These are phyloP conservation scores for Carex pumila DNA, from an alignment of 176 grass and related monocot species.

Conservation along the genomic window DNA sequence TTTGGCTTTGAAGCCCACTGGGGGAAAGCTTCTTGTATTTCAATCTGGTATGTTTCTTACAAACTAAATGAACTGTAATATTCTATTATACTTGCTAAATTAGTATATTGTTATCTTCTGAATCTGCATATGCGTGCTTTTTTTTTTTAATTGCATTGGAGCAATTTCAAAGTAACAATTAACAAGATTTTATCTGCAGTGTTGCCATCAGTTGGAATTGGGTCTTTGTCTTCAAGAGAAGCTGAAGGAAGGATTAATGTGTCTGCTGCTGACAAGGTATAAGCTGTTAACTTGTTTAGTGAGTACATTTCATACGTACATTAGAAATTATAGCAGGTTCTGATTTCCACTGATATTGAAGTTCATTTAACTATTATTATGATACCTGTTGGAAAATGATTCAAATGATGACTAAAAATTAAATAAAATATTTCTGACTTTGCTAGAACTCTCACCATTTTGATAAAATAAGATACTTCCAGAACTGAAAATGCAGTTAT, in stretches of 20 bases:
- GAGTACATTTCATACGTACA: neutral
- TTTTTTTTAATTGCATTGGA: neutral
- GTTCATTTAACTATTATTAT: neutral
- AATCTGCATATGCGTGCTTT: neutral
- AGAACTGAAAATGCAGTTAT: neutral
- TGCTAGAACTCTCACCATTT: too few species aligned
- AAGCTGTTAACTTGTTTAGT: neutral
- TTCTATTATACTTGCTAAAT: neutral
- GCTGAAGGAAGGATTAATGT: slow-evolving; percentile 72
- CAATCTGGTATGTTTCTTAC: slow-evolving; percentile 51
- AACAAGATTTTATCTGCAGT: slow-evolving; percentile 39
- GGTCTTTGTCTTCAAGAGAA: slow-evolving; percentile 81
- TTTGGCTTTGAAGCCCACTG: slow-evolving; percentile 71
- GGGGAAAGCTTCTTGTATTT: slow-evolving; percentile 87
- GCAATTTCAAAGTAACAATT: neutral
- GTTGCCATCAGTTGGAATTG: slow-evolving; percentile 67
- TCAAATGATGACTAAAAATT: too few species aligned
- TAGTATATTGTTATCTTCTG: neutral
- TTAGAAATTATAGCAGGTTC: neutral
- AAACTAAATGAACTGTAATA: neutral
- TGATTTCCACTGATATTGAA: neutral
- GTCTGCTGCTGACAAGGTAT: slow-evolving; percentile 70
- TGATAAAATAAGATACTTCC: too few species aligned
- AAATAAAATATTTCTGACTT: too few species aligned
- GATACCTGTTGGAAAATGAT: neutral